phyloP scores from a whole-genome alignment of 768 basidiomycete genomes.

The Termitomyces sp. region DNA sequence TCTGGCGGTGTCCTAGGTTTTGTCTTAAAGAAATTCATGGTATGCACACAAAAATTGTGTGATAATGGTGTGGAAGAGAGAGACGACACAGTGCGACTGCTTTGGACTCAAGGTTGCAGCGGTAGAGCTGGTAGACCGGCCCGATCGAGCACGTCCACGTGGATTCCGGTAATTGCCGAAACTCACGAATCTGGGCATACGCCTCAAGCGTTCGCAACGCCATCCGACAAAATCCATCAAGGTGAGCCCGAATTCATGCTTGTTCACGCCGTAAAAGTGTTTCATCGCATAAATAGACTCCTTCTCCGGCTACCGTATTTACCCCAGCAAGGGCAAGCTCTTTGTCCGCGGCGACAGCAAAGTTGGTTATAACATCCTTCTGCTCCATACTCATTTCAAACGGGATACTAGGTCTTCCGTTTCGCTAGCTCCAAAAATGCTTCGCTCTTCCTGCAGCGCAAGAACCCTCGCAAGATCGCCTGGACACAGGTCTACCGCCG shows the following conservation, averaged over 20 bases:
- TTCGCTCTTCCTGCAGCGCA: conserved; percentile 97
- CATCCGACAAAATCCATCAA: conserved; percentile 47
- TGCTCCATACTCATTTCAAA: neutral
- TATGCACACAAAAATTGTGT: neutral
- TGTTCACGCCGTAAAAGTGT: conserved; percentile 8
- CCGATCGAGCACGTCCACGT: conserved; percentile 6
- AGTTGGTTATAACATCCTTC: conserved; percentile 38
- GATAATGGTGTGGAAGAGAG: neutral
- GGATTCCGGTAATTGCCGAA: conserved; percentile 15
- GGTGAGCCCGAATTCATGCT: conserved; percentile 44
- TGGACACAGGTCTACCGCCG: conserved; percentile 94
- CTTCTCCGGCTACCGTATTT: conserved; percentile 97
- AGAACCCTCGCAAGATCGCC: conserved; percentile 99
- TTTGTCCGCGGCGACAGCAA: conserved; percentile 97
- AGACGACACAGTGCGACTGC: conserved; percentile 5
- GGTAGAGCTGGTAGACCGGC: neutral
- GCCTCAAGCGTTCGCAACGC: conserved; percentile 12
- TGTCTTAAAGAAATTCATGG: conserved; percentile 95
- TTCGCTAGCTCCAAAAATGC: conserved; percentile 90
- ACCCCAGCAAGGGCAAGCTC: conserved; percentile 94
- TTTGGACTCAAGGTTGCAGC: neutral
- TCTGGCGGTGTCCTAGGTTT: conserved; percentile 86
- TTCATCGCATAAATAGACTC: conserved; percentile 69
- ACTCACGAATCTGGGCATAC: conserved; percentile 8
- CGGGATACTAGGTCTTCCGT: conserved; percentile 74